Base-by-base conservation (phyloP, 768 basidiomycete genomes). In the Ramaria sp. region DNA sequence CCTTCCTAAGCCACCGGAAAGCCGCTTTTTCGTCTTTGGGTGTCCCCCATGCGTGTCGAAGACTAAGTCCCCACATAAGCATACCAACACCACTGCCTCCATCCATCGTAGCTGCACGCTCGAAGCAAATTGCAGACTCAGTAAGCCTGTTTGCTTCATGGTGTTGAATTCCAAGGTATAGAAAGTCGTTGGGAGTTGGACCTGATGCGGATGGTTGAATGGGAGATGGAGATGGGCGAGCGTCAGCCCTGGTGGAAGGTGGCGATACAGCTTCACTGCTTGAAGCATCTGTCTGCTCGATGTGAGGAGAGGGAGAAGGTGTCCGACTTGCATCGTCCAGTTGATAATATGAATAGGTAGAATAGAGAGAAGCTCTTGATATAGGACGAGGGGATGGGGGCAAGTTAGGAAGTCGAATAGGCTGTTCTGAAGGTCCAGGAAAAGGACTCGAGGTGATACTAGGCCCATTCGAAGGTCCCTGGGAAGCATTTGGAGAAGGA, bases 1-100 rank as follows among this genome's bases (percentile, higher is more conserved):
- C 91, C 56, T 78, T 78, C 56, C 79, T 75, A 58, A 95, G 68
- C 88, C 89, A 94, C 62, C 77, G 78, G 68, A 93, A 94, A 8
- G 81, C 91, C 37, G 71, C 68, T 65, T 76, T 79, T 66, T 92
- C 88, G 61, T 90, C 81, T 75, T 85, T 83, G 64, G 75, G 69
- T 59, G 82, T 81, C 2, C 91, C 92, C 91, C 92, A 95, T 1
- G 90, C 91, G 64, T 91, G 88, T 50, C 91, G 73, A 61, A 92
- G 69, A 28, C 88, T 73, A 39, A 95, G 70, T 0, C 91, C 92
- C 78, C 86, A 93, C 87, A 95, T 90, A 56, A 94, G 67, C 89
- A 92, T 93, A 16, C 92, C 92, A 3, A 89, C 81, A 1, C 84
- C 85, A 62, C 86, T 91, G 1, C 89, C 92, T 1, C 90, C 90